Evolutionary conservation across 1,139 yeast species (phyloP), one percentile per base, ranked within the genome.

Genomic region (Arxiozyma telluris): DNA sequence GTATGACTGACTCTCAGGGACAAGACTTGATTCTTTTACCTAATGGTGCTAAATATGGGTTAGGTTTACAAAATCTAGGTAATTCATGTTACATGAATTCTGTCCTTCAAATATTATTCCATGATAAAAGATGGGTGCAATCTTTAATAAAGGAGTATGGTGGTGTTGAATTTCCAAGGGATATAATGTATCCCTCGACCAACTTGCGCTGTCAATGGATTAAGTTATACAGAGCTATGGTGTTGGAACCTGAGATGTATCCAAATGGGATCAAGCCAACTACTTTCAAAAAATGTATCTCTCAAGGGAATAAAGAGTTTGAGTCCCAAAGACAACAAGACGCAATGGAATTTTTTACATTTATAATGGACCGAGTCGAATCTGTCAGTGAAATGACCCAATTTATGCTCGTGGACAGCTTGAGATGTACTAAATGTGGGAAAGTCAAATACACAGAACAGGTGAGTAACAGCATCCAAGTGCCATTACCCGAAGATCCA

Each of bases 21-120:
- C 80, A 79, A 48, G 78, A 78, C 50, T 72, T 87, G 49, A 66
- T 71, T 21, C 89, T 91, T 0, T 76, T 71, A 95, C 93, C 1
- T 68, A 79, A 44, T 84, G 82, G 7, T 72, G 85, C 54, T 84
- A 95, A 54, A 7, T 53, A 59, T 39, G 71, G 71, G 5, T 63
- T 68, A 1, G 99, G 98, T 0, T 71, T 94, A 65, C 81, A 84
- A 60, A 93, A 93, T 67, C 72, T 93, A 59, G 99, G 99, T 3
- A 93, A 93, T 64, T 86, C 96, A 0, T 93, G 99, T 70, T 93
- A 93, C 67, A 64, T 93, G 58, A 87, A 91, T 51, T 85, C 96
- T 1, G 91, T 84, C 0, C 59, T 89, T 4, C 98, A 93, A 68
- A 76, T 83, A 3, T 71, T 93, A 53, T 85, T 86, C 62, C 70